Base-by-base conservation (phyloP, 371 early-diverging fungal genomes). In the Syncephalastrum contaminatum region DNA sequence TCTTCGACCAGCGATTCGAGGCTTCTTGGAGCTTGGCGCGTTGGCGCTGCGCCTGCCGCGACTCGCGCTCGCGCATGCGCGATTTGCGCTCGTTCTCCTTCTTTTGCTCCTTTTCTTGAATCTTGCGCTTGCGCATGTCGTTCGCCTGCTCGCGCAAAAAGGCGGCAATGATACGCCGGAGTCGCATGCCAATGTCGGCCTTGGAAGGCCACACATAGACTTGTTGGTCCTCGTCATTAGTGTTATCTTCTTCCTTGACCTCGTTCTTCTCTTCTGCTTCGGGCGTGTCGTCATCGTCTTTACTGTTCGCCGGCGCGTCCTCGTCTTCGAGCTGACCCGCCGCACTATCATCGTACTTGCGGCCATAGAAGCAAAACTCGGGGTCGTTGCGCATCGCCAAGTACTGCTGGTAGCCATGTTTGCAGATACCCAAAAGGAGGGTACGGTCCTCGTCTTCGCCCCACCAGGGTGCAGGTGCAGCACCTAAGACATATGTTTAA, bases 391-490 rank as follows among this genome's bases (percentile, higher is more conserved):
- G 77, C 65, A 88, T 83, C 15, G 80, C 72, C 16, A 74, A 71
- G 43, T 88, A 71, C 66, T 89, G 86, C 50, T 86, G 85, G 64
- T 92, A 95, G 3, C 95, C 95, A 58, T 93, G 85, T 51, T 86
- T 88, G 58, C 80, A 77, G 21, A 90, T 89, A 30, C 92, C 93
- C 36, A 92, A 67, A 58, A 92, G 57, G 22, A 95, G 57, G 64
- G 89, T 90, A n/a, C 88, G 84, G 58, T 95, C 95, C 62, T 91
- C 87, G n/a, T 80, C 63, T 3, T 78, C 72, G 7, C 89, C 88
- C 95, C 95, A 95, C 93, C 93, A 92, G 1, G 76, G 62, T 1
- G 81, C 82, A 12, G 91, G 92, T 4, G 87, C 81, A 55, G 61
- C 40, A n/a, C 62, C 62, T 62, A 46, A 21, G 13, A 44, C 10